Evolutionary conservation across 2,329 filamentous ascomycete genomes (phyloP).

Genomic region (Colletotrichum eleusines): DNA sequence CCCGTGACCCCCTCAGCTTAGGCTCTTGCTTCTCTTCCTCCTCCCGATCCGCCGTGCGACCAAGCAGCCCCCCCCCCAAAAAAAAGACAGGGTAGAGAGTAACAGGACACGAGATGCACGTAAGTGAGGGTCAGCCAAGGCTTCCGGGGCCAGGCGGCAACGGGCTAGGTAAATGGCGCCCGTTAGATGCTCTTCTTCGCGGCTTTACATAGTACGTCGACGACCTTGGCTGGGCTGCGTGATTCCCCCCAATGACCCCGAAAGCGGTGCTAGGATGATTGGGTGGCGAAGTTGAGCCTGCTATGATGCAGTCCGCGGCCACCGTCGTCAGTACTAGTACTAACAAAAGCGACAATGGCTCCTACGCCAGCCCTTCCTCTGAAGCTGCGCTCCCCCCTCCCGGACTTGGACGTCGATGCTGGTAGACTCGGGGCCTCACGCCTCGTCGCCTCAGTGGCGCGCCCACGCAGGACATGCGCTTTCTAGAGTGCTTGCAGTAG

Average conservation of each 20-base stretch:
- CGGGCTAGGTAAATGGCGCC: slow-evolving; percentile 20
- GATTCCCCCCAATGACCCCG: slow-evolving; percentile 6
- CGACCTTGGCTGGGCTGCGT: slow-evolving; percentile 17
- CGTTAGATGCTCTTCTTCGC: slow-evolving; percentile 8
- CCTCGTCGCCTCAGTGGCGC: slow-evolving; percentile 24
- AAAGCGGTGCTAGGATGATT: background rate
- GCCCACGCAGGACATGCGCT: slow-evolving; percentile 7
- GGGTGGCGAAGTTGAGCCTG: background rate
- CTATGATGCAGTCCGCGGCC: background rate
- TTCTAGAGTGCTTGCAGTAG: slow-evolving; percentile 40
- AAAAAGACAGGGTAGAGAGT: background rate
- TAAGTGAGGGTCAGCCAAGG: slow-evolving; percentile 29
- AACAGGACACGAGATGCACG: slow-evolving; percentile 3
- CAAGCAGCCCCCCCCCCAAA: slow-evolving; percentile 1
- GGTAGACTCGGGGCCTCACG: slow-evolving; percentile 21
- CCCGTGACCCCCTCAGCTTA: slow-evolving; percentile 24
- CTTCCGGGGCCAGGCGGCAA: slow-evolving; percentile 18
- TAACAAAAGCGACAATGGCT: background rate
- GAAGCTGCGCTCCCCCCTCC: background rate
- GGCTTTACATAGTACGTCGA: slow-evolving; percentile 8
- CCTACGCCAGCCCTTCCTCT: background rate
- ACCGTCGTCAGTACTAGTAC: background rate
- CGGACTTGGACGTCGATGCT: slow-evolving; percentile 9
- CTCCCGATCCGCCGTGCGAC: slow-evolving; percentile 2
- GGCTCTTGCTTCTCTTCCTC: background rate